These are phyloP conservation scores for Globisporangium uncinulatum DNA, from an alignment of 352 stramenopile genomes.

Conservation along the genomic window DNA sequence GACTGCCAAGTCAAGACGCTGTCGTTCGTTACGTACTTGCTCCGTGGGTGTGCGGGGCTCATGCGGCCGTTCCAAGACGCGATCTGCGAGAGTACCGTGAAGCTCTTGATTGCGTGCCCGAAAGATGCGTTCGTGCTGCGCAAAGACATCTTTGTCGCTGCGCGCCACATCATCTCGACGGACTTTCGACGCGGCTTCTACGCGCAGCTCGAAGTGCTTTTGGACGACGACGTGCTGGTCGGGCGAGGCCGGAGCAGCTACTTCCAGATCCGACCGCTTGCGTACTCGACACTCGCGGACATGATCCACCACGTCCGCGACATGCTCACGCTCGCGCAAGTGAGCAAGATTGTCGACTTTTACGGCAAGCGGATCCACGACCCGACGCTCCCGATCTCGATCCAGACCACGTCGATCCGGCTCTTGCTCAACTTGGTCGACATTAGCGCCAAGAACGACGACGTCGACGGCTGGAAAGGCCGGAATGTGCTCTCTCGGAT, in stretches of 20 bases:
- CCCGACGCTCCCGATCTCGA: constrained; percentile 90
- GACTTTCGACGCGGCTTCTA: constrained; percentile 97
- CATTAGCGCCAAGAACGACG: constrained; percentile 95
- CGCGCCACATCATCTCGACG: constrained; percentile 96
- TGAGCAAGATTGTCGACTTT: constrained; percentile 93
- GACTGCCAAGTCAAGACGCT: constrained; percentile 97
- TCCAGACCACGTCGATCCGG: constrained; percentile 95
- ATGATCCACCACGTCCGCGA: constrained; percentile 96
- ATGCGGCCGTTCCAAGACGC: constrained; percentile 94
- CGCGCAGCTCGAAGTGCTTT: constrained; percentile 90
- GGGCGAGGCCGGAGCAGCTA: constrained; percentile 80
- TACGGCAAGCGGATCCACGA: constrained; percentile 93
- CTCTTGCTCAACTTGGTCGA: constrained; percentile 97
- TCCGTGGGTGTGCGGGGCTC: constrained; percentile 88
- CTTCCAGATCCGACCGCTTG: constrained; percentile 91
- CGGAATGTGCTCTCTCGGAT: constrained; percentile 89
- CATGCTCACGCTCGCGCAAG: constrained; percentile 93
- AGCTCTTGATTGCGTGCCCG: constrained; percentile 92
- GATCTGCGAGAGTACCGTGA: constrained; percentile 93
- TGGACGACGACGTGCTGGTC: constrained; percentile 95
- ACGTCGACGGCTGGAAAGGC: constrained; percentile 81
- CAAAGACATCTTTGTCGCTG: constrained; percentile 96
- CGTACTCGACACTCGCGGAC: constrained; percentile 96
- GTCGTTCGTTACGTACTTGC: constrained; percentile 96
- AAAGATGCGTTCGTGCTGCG: constrained; percentile 92